phyloP scores from a whole-genome alignment of 1,284 basidiomycete genomes.

The Golubevia sp. region DNA sequence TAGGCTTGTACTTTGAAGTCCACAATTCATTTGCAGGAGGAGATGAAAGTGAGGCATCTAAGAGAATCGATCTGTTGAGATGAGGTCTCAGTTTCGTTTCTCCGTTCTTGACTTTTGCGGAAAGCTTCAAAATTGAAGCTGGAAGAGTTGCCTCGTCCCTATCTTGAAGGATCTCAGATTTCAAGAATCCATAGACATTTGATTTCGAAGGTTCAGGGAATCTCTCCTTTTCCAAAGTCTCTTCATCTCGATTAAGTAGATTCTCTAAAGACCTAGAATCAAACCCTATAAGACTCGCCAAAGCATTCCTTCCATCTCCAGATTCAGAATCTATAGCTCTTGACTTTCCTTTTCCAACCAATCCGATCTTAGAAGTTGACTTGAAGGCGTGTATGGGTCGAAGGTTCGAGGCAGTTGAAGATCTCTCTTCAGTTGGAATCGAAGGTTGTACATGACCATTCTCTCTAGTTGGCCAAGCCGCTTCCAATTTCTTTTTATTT shows the following conservation, averaged over 20 bases:
- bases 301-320: background rate
- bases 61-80: too few species aligned
- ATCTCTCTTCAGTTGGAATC: too few species aligned
- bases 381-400: too few species aligned
- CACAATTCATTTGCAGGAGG: too few species aligned
- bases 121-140: background rate
- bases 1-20: conserved; percentile 64
- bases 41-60: too few species aligned
- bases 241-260: background rate
- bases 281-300: background rate
- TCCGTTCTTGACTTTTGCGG: background rate
- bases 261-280: background rate
- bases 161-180: too few species aligned
- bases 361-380: too few species aligned
- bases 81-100: background rate
- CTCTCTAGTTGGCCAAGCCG: background rate
- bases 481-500: background rate
- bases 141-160: background rate
- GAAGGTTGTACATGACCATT: background rate
- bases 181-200: too few species aligned
- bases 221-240: too few species aligned
- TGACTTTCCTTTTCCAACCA: background rate
- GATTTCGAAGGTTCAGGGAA: too few species aligned
- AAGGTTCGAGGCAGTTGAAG: too few species aligned
- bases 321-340: background rate